Conservation (phyloP, 2,329 filamentous ascomycete species). For the Uncinocarpus reesii region DNA sequence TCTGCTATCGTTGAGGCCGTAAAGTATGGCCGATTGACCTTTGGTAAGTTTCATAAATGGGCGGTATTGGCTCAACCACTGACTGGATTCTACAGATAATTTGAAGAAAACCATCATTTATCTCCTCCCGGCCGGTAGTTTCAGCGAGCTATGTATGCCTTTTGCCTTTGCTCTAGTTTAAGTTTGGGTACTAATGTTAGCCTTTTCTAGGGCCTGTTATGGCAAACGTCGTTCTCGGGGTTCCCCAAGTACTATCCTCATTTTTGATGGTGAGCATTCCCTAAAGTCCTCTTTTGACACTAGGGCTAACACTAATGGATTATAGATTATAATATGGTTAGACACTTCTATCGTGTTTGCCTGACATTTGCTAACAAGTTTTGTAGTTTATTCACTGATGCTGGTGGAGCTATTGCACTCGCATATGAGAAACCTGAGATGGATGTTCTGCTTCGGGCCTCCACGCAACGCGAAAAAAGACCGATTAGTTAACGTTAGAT, state of each 20-base stretch:
- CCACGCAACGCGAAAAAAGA: slow-evolving; percentile 60
- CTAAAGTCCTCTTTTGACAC: not conserved
- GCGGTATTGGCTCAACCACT: slow-evolving; percentile 3
- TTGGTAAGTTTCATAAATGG: slow-evolving; percentile 29
- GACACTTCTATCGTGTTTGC: slow-evolving; percentile 12
- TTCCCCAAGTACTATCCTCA: slow-evolving; percentile 61
- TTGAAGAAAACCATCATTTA: slow-evolving; percentile 69
- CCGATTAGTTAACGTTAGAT: slow-evolving; percentile 60
- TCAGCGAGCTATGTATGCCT: slow-evolving; percentile 52
- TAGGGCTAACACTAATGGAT: not conserved
- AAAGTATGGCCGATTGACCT: slow-evolving; percentile 63
- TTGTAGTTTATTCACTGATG: slow-evolving; percentile 59
- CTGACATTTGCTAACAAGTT: slow-evolving; percentile 16
- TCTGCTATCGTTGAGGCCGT: slow-evolving; percentile 62
- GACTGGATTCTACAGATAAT: slow-evolving; percentile 45
- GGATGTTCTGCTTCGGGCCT: slow-evolving; percentile 58
- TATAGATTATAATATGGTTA: slow-evolving; percentile 50
- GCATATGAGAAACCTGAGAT: slow-evolving; percentile 69
- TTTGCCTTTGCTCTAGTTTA: not conserved
- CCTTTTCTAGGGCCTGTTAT: slow-evolving; percentile 52
- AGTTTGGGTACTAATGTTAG: not conserved
- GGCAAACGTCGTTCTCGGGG: slow-evolving; percentile 59
- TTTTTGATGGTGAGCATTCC: slow-evolving; percentile 50
- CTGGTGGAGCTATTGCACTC: slow-evolving; percentile 59
- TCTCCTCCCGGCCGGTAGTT: slow-evolving; percentile 61